Percentiles rank a stretch among this genome's conserved stretches.
These are phyloP conservation scores for Pseudogymnoascus sp. DNA, from an alignment of 2,329 filamentous ascomycete genomes.

Conservation along the genomic window DNA sequence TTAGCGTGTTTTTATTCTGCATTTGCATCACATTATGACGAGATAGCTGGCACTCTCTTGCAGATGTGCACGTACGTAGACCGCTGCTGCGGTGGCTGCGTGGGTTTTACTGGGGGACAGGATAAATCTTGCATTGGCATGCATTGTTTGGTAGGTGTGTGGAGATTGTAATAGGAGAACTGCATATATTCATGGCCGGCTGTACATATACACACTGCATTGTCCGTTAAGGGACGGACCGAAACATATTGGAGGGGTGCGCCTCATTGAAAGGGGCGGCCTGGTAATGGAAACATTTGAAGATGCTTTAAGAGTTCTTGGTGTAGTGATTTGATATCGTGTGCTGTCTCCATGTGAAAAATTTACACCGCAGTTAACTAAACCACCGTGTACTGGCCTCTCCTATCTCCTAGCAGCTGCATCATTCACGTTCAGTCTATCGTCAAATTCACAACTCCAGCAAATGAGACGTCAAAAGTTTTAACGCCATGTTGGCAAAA, in stretches of 20 bases:
- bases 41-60: constrained; percentile 7
- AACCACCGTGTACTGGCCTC: background rate
- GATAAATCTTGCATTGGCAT: background rate
- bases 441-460: background rate
- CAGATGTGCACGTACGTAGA: background rate
- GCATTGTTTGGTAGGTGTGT: background rate
- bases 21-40: constrained; percentile 2
- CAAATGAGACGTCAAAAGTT: background rate
- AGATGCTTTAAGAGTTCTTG: background rate
- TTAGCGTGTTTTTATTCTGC: constrained; percentile 5
- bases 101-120: background rate
- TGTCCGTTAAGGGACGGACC: background rate
- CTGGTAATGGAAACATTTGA: background rate
- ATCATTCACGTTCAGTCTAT: background rate
- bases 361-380: background rate
- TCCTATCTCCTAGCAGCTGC: no score
- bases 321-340: background rate
- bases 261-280: background rate
- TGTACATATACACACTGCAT: constrained; percentile 5
- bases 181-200: constrained; percentile 7
- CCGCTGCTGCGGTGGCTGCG: background rate
- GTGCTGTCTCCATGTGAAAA: background rate
- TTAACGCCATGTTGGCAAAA: background rate
- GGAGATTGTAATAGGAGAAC: background rate
- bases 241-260: background rate